These are phyloP conservation scores for Naganishia liquefaciens DNA, from an alignment of 1,284 basidiomycete genomes.

Conservation along the genomic window DNA sequence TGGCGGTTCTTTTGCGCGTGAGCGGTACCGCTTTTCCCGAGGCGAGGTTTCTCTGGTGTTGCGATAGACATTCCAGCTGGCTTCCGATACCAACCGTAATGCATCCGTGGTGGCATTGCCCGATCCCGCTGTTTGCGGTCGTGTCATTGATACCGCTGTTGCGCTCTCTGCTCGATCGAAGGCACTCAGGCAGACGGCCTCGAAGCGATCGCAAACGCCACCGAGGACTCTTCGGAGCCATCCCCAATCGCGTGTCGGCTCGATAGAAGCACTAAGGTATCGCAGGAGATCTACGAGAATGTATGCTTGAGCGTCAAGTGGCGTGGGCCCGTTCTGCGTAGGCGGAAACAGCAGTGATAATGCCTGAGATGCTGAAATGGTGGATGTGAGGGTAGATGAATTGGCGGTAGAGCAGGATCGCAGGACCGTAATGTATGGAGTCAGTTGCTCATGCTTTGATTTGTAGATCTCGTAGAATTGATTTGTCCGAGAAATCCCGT, in stretches of 20 bases:
- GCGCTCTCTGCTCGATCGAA: constrained; percentile 79
- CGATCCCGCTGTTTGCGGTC: constrained; percentile 52
- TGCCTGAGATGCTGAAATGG: constrained; percentile 27
- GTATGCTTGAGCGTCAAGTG: constrained; percentile 62
- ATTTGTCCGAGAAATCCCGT: not conserved
- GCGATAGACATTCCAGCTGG: constrained; percentile 76
- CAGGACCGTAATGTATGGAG: constrained; percentile 57
- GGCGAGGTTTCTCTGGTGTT: constrained; percentile 21
- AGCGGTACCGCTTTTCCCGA: constrained; percentile 27
- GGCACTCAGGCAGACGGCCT: constrained; percentile 74
- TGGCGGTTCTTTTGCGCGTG: not conserved
- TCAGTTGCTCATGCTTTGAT: constrained; percentile 42
- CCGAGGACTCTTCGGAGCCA: constrained; percentile 64
- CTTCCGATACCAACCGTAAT: constrained; percentile 76
- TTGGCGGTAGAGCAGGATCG: constrained; percentile 38
- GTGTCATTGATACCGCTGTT: constrained; percentile 53
- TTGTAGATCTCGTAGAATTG: constrained; percentile 20
- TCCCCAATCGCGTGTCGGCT: constrained; percentile 70
- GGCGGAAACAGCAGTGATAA: constrained; percentile 62
- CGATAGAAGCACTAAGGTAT: constrained; percentile 65
- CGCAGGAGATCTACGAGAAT: constrained; percentile 67
- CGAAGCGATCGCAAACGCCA: constrained; percentile 76
- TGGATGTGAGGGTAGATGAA: constrained; percentile 39
- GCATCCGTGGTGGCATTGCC: constrained; percentile 40
- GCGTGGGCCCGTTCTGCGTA: constrained; percentile 44